phyloP scores from a whole-genome alignment of 441 rosid species.

The Cnidoscolus chayamansa region DNA sequence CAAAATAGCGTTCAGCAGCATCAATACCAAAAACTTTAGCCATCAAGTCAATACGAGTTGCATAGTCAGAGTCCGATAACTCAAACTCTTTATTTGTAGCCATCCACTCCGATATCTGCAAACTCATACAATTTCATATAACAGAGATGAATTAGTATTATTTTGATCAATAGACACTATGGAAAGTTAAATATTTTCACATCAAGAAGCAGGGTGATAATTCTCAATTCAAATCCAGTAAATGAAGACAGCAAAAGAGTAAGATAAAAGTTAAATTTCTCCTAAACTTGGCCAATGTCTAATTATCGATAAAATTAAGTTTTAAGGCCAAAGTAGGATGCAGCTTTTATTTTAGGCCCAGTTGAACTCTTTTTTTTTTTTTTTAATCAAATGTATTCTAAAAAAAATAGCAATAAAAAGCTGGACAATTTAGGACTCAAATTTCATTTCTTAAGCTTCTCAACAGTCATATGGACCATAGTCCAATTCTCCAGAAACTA shows the following conservation, averaged over 20 bases:
- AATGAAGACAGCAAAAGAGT: neutral
- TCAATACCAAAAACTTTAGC: conserved; percentile 83
- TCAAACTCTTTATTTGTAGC: conserved; percentile 48
- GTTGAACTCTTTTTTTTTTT: too few species aligned
- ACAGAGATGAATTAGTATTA: conserved; percentile 5
- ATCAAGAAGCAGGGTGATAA: neutral
- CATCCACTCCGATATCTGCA: conserved; percentile 79
- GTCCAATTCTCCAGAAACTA: neutral
- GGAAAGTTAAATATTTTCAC: neutral
- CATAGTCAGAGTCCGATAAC: conserved; percentile 66
- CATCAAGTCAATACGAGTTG: conserved; percentile 68
- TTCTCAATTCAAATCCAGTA: neutral
- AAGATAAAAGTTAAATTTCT: neutral
- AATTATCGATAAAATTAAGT: too few species aligned
- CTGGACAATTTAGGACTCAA: neutral
- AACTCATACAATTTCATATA: conserved; percentile 20
- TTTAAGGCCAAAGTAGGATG: too few species aligned
- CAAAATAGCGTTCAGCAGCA: conserved; percentile 86
- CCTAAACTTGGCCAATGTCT: too few species aligned
- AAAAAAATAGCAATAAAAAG: neutral
- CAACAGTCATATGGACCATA: neutral
- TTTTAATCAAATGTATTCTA: too few species aligned
- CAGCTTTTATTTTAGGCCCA: too few species aligned
- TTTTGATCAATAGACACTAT: neutral
- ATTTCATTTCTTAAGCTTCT: neutral